Conservation (phyloP, 108 stramenopile species). For the Skeletonema tropicum region DNA sequence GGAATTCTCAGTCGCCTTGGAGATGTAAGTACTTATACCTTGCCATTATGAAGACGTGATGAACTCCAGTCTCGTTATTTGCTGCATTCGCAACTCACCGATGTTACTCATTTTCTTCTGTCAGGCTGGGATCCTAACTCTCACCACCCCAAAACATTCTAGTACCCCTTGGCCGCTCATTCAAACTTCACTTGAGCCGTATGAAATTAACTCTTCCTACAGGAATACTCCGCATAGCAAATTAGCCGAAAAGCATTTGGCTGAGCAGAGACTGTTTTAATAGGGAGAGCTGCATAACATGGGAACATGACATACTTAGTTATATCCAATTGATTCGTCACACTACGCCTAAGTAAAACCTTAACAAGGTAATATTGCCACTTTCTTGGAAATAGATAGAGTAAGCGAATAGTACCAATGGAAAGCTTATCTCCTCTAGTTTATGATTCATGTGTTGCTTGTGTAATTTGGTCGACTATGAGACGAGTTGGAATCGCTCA, state of each 20-base stretch:
- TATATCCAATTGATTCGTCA: too few species aligned
- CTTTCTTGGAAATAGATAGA: too few species aligned
- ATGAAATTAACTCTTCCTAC: conserved; percentile 59
- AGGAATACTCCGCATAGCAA: conserved; percentile 53
- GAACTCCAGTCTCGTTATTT: neutral
- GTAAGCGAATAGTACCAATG: too few species aligned
- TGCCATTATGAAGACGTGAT: neutral
- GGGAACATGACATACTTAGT: neutral
- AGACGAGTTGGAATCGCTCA: too few species aligned
- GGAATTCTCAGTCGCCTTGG: conserved; percentile 59
- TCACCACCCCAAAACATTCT: conserved; percentile 48
- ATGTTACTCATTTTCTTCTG: neutral
- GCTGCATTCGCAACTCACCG: neutral
- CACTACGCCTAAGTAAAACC: too few species aligned
- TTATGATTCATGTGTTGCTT: too few species aligned
- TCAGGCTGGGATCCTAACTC: conserved; percentile 52
- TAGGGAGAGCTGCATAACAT: neutral
- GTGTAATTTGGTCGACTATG: too few species aligned
- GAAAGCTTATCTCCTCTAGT: too few species aligned
- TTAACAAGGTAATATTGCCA: too few species aligned
- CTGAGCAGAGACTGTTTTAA: conserved; percentile 30
- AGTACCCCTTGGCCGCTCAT: conserved; percentile 64
- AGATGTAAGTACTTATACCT: conserved; percentile 53
- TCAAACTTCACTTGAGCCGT: conserved; percentile 55
- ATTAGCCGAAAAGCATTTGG: conserved; percentile 61